Percentiles rank a stretch among this genome's conserved stretches.
phyloP scores from a whole-genome alignment of 352 stramenopile species.

The Pythium pyrilobum region DNA sequence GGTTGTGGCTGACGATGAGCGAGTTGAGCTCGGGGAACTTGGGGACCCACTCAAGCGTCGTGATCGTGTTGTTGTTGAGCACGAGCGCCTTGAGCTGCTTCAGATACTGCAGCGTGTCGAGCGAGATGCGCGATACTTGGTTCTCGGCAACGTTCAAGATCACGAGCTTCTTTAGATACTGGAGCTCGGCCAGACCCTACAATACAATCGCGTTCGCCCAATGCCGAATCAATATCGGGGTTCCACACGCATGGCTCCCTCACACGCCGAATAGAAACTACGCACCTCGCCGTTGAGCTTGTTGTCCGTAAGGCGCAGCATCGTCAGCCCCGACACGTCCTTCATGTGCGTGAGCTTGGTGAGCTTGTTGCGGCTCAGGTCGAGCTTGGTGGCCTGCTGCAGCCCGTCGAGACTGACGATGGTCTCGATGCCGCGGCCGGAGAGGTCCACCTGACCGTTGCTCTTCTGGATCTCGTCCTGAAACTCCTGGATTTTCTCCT shows the following conservation, averaged over 20 bases:
- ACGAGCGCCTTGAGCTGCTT: conserved; percentile 73
- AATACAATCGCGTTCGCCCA: not conserved
- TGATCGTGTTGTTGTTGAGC: conserved; percentile 83
- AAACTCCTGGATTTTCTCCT: conserved; percentile 66
- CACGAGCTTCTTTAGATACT: conserved; percentile 75
- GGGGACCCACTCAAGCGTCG: conserved; percentile 77
- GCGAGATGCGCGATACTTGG: conserved; percentile 61
- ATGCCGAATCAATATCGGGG: not conserved
- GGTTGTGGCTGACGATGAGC: conserved; percentile 83
- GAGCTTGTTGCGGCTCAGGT: conserved; percentile 84
- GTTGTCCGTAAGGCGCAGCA: conserved; percentile 79
- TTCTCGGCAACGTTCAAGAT: conserved; percentile 77
- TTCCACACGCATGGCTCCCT: not conserved
- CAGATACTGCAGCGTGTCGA: conserved; percentile 64
- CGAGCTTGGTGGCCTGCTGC: conserved; percentile 56
- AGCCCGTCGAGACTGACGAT: conserved; percentile 74
- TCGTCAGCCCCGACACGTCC: conserved; percentile 48
- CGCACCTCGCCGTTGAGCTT: conserved; percentile 62
- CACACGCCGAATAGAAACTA: not conserved
- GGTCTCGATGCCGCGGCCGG: conserved; percentile 65
- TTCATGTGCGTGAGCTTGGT: conserved; percentile 76
- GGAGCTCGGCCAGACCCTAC: conserved; percentile 55
- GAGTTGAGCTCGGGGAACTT: conserved; percentile 77
- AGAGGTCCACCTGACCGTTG: conserved; percentile 58
- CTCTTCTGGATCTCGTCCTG: conserved; percentile 36